Conservation (phyloP, 257 asterid genomes). For the Orobanche coerulescens region DNA sequence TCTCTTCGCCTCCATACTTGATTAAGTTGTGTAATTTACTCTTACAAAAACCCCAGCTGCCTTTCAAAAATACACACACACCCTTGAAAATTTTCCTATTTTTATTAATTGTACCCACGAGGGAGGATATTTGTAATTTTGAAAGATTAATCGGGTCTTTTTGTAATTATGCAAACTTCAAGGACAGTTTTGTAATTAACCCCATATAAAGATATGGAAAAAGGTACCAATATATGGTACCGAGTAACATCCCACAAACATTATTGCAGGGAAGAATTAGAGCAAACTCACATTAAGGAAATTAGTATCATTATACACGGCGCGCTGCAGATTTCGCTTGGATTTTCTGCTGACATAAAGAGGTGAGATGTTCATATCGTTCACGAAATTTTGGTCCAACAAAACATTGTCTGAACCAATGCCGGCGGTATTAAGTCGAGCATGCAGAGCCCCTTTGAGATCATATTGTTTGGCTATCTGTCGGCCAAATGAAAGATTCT, state of each 20-base stretch:
- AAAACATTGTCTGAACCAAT: conserved; percentile 71
- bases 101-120: too few relatives aligned
- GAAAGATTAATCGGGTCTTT: too few relatives aligned
- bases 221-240: neutral
- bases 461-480: conserved; percentile 64
- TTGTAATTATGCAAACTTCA: too few relatives aligned
- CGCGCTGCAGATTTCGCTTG: conserved; percentile 78
- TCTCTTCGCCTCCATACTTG: too few relatives aligned
- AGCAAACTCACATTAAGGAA: conserved; percentile 72
- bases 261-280: neutral
- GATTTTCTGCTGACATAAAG: conserved; percentile 70
- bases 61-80: too few relatives aligned
- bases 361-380: conserved; percentile 86
- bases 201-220: neutral
- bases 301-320: conserved; percentile 80
- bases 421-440: conserved; percentile 53
- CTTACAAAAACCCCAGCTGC: too few relatives aligned
- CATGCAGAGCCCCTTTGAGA: conserved; percentile 88
- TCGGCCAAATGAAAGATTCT: conserved; percentile 86
- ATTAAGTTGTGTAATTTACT: too few relatives aligned
- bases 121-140: too few relatives aligned
- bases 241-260: neutral
- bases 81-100: too few relatives aligned
- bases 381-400: conserved; percentile 88
- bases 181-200: neutral